Evolutionary conservation across 2,329 filamentous ascomycete species (phyloP), one percentile per base, ranked within the genome.

Genomic region (Pseudocercospora pini-densiflorae): DNA sequence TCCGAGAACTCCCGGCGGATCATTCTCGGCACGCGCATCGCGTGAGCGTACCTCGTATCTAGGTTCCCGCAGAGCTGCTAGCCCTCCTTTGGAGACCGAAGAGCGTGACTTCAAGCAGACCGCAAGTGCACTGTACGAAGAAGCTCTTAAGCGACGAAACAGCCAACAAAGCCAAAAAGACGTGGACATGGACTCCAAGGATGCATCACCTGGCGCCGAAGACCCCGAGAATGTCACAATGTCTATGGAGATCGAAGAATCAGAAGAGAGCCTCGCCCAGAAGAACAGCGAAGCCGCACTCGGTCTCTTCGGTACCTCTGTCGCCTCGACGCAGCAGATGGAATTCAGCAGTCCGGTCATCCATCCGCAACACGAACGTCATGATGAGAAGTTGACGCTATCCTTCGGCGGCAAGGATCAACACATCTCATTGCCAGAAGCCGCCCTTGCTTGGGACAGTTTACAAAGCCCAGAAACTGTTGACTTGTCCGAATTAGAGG

Each of bases 51-150:
- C 80, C 51, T 81, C 80, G 68, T 81, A 85, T 60, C 79, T 82
- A 58, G 87, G 90, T 73, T 88, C 87, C 68, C 85, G 89, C 67
- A 89, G 92, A 66, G 91, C 90, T n/a, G 89, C 91, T 24, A 95
- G 92, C 70, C 94, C 94, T 60, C 93, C 93, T 16, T 85, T 98
- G 43, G 94, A 98, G 81, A 93, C 92, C 74, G 94, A 98, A 73
- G 94, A 98, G 83, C 92, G 91, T 76, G 95, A 98, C 79, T 99
- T 99, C 77, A 97, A 94, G 6, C 92, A 97, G 80, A 98, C 94
- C 1, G 95, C 95, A 16, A 92, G 93, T 72, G 92, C 90, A 58
- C 87, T 98, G 73, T 92, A 88, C 86, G 80, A 85, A 84, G 70
- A 82, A 79, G 68, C 80, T 74, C 77, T 84, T 75, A 70, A 77